Percentiles rank a stretch among this genome's conserved stretches.
Evolutionary conservation across 306 rosid genomes (phyloP).

Genomic region (Prunus armeniaca): DNA sequence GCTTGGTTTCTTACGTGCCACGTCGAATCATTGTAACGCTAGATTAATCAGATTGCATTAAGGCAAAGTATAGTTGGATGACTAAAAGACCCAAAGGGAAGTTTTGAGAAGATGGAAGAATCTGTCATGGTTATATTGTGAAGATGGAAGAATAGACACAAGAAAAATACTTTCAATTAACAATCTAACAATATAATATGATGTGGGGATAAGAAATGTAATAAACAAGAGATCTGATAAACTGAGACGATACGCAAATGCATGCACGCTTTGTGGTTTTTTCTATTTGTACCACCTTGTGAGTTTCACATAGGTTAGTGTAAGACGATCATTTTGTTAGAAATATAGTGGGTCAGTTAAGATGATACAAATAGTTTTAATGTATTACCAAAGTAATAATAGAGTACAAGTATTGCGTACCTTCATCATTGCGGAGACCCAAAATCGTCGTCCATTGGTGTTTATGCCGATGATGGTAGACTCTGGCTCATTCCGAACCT

Average conservation of each 20-base stretch:
- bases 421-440: slow-evolving; percentile 86
- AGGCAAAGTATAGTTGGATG: neutral
- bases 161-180: no score
- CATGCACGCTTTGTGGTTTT: no score
- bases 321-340: no score
- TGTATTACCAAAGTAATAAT: neutral
- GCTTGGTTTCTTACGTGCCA: neutral
- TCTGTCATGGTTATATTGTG: neutral
- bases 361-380: neutral
- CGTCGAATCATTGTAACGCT: neutral
- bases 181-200: no score
- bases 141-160: neutral
- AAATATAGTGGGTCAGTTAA: neutral
- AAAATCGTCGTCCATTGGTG: slow-evolving; percentile 64
- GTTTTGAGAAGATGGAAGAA: neutral
- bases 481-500: slow-evolving; percentile 60
- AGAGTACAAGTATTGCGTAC: slow-evolving; percentile 18
- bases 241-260: no score
- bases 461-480: slow-evolving; percentile 81
- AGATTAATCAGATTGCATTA: neutral
- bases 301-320: no score
- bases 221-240: no score
- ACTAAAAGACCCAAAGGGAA: neutral
- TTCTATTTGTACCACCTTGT: neutral
- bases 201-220: no score